Evolutionary conservation across 768 basidiomycete species (phyloP).

Genomic region (Infundibulicybe gibba): DNA sequence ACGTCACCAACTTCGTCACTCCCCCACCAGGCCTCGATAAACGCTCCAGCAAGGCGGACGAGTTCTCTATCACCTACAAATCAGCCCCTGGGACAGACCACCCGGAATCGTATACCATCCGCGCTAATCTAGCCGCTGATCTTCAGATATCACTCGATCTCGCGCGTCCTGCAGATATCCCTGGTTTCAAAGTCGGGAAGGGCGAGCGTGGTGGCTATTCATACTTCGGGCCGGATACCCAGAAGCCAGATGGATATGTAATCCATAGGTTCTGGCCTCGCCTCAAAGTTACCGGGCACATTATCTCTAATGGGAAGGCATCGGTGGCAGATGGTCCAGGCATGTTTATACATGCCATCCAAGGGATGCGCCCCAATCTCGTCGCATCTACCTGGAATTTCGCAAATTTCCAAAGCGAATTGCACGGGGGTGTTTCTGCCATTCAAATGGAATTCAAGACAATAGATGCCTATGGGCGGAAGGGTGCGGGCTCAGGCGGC

Average conservation of each 20-base stretch:
- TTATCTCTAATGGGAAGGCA: constrained; percentile 66
- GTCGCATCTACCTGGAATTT: constrained; percentile 97
- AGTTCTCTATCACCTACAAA: constrained; percentile 75
- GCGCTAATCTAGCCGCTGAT: constrained; percentile 74
- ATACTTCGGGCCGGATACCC: constrained; percentile 72
- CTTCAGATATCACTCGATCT: constrained; percentile 79
- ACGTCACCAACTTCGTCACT: constrained; percentile 75
- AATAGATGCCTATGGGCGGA: constrained; percentile 69
- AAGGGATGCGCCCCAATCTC: constrained; percentile 96
- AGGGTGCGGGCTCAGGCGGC: constrained; percentile 77
- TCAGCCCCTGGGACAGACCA: constrained; percentile 48
- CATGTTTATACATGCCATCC: constrained; percentile 94
- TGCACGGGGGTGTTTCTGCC: constrained; percentile 74
- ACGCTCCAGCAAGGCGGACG: constrained; percentile 81
- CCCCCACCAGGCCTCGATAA: constrained; percentile 80
- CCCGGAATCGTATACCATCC: constrained; percentile 77
- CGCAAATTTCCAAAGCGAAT: constrained; percentile 78
- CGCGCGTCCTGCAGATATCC: constrained; percentile 60
- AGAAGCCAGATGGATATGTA: constrained; percentile 79
- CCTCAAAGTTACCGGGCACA: constrained; percentile 54
- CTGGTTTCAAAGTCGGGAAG: constrained; percentile 90
- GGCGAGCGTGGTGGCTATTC: constrained; percentile 87
- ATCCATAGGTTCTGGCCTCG: constrained; percentile 92
- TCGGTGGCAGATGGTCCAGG: constrained; percentile 57
- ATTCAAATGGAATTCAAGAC: constrained; percentile 97